Base-by-base conservation (phyloP, 768 basidiomycete genomes). In the Leccinum uliginosum region DNA sequence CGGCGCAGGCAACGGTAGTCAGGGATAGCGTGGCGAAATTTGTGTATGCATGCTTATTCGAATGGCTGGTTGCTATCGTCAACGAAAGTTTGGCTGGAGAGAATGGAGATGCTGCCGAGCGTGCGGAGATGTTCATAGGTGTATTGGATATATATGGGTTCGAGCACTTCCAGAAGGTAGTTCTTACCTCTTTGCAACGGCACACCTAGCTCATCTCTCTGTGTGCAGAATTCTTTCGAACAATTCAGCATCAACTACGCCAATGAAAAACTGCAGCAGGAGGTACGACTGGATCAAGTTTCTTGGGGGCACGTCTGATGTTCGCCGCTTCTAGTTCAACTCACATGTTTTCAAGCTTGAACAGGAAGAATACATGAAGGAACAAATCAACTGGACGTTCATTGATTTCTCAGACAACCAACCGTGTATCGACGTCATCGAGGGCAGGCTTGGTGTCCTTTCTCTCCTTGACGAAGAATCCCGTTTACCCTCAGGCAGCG, bases 241-340 rank as follows among this genome's bases (percentile, higher is more conserved):
- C 97, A 99, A 76, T 99, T 99, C 75, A 98, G 95, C 73, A 99
- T 99, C 78, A 99, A 99, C 70, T 99, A 98, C 70, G 97, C 97
- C 23, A 99, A 99, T 67, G 97, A 95, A 72, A 94, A 95, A 73
- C 73, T 98, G 47, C 97, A 99, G 65, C 97, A 98, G 73, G 95
- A 98, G 85, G 93, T 91, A 62, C 49, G 78, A 58, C 3, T 26
- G 19, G 35, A 26, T n/a, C 23, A 38, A 47, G 21, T 46, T 21
- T 17, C 53, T 9, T 10, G n/a, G 48, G 44, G 48, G 12, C 30
- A 43, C 6, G 48, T 64, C 53, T 70, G 47, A 71, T 53, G 3
- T 11, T 54, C 32, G 32, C 38, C 10, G 55, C 44, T 48, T 56
- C 7, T 62, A 97, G 91, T 99, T 99, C 78, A 98, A 98, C 66